Percentiles rank a stretch among this genome's conserved stretches.
These are phyloP conservation scores for Eucalyptus polybractea DNA, from an alignment of 345 rosid genomes.

Conservation along the genomic window DNA sequence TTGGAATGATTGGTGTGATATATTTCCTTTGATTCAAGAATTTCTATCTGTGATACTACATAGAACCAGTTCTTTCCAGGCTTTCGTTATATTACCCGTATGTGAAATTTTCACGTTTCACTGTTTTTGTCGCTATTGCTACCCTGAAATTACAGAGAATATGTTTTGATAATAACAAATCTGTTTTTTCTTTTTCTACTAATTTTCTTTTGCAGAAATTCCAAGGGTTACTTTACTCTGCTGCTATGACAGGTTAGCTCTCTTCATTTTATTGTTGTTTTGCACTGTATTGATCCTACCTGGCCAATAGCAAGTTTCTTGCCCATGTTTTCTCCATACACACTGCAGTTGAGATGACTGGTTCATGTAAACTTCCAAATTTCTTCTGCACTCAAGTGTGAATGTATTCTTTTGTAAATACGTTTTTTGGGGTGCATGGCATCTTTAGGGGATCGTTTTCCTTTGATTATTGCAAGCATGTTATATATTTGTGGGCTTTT, in stretches of 20 bases:
- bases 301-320: background rate
- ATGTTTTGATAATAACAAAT: background rate
- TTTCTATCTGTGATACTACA: background rate
- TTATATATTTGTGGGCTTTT: background rate
- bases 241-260: constrained; percentile 53
- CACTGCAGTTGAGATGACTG: background rate
- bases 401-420: background rate
- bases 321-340: background rate
- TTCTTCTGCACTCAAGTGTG: background rate
- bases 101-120: background rate
- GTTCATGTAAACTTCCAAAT: background rate
- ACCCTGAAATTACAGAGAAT: background rate
- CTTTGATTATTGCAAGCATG: background rate
- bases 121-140: background rate
- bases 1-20: background rate
- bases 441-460: background rate
- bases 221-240: constrained; percentile 33
- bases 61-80: background rate
- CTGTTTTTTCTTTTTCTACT: background rate
- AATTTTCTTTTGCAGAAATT: constrained; percentile 46
- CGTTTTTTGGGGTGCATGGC: background rate
- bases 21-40: background rate
- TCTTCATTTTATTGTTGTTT: background rate
- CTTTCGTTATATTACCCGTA: background rate
- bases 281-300: background rate